Conservation (phyloP, 2,329 filamentous ascomycete species). For the Chaetomiaceae sp. region DNA sequence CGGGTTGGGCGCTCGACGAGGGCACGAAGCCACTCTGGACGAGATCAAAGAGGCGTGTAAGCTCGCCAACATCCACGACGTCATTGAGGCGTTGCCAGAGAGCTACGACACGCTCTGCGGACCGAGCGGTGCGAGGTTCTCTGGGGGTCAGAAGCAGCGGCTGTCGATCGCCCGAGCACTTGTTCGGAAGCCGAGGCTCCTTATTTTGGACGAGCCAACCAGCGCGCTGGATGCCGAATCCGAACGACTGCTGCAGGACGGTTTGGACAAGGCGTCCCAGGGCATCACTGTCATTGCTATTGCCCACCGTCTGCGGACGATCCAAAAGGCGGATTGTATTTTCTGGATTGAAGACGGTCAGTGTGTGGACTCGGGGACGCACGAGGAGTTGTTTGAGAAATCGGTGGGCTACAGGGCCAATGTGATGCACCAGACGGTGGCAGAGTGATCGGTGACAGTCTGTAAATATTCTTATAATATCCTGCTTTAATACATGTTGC, state of each 20-base stretch:
- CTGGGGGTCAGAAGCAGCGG: conserved; percentile 89
- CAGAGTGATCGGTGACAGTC: conserved; percentile 13
- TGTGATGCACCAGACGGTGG: conserved; percentile 33
- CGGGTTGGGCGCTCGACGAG: conserved; percentile 61
- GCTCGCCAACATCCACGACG: conserved; percentile 88
- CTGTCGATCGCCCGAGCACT: conserved; percentile 88
- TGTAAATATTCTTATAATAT: no score
- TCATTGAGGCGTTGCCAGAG: conserved; percentile 77
- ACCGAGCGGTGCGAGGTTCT: conserved; percentile 78
- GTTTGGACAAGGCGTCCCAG: conserved; percentile 72
- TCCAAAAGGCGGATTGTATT: conserved; percentile 88
- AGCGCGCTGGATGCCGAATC: conserved; percentile 70
- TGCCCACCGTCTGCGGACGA: conserved; percentile 83
- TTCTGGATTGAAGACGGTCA: conserved; percentile 91
- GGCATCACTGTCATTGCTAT: conserved; percentile 88
- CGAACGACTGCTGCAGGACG: conserved; percentile 73
- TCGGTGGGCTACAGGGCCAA: conserved; percentile 31
- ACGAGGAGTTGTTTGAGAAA: conserved; percentile 58
- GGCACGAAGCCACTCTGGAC: conserved; percentile 60
- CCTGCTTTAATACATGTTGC: no score
- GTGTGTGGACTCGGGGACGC: conserved; percentile 78
- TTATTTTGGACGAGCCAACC: conserved; percentile 78
- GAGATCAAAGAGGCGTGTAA: conserved; percentile 72
- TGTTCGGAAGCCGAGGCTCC: conserved; percentile 80
- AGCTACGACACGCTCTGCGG: conserved; percentile 82